Evolutionary conservation across 2,329 filamentous ascomycete species (phyloP).

Genomic region (Aspergillus hortae): DNA sequence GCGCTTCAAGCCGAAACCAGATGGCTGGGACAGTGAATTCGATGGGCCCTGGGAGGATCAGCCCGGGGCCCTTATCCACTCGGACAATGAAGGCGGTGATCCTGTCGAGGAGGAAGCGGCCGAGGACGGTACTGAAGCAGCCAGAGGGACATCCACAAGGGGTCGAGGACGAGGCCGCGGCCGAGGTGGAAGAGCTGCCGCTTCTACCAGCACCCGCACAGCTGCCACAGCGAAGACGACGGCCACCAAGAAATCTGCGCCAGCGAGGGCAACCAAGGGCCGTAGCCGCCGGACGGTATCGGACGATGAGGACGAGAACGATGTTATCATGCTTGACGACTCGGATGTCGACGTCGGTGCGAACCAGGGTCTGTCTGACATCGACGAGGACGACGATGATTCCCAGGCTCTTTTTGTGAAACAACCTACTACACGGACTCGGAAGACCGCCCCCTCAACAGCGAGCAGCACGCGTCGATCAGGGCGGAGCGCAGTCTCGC

Average conservation of each 20-base stretch:
- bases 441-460: slow-evolving; percentile 21
- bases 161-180: slow-evolving; percentile 48
- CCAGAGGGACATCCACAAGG: slow-evolving; percentile 38
- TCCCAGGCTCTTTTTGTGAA: slow-evolving; percentile 42
- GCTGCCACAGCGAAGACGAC: slow-evolving; percentile 28
- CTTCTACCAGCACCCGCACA: slow-evolving; percentile 36
- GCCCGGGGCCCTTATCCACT: slow-evolving; percentile 60
- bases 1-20: slow-evolving; percentile 71
- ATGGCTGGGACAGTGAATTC: slow-evolving; percentile 82
- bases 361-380: slow-evolving; percentile 24
- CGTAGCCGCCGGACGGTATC: slow-evolving; percentile 29
- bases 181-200: slow-evolving; percentile 39
- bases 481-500: slow-evolving; percentile 26
- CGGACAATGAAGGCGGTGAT: slow-evolving; percentile 50
- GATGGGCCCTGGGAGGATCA: slow-evolving; percentile 84
- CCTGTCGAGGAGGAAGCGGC: slow-evolving; percentile 44
- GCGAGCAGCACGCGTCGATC: slow-evolving; percentile 21
- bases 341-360: slow-evolving; percentile 25
- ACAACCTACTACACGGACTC: slow-evolving; percentile 27
- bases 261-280: slow-evolving; percentile 17
- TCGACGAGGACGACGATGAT: slow-evolving; percentile 32
- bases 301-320: slow-evolving; percentile 40
- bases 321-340: slow-evolving; percentile 39
- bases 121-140: slow-evolving; percentile 43
- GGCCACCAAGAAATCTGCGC: slow-evolving; percentile 22